Conservation (phyloP, 148 eudicot genomes). For the Fallopia convolvulus region DNA sequence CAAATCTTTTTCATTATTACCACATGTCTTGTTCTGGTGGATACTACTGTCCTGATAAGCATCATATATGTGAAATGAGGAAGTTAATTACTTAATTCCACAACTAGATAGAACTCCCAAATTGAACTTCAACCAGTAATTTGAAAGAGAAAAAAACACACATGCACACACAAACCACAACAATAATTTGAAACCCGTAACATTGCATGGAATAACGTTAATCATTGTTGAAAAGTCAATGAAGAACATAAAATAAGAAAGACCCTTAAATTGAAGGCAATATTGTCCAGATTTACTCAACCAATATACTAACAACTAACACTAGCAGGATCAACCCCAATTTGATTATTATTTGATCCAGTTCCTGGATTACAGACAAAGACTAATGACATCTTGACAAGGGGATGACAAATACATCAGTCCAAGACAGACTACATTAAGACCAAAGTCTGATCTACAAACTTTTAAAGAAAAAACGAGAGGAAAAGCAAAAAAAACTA, state of each 20-base stretch:
- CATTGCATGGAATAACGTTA: too few relatives aligned
- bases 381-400: neutral
- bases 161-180: too few relatives aligned
- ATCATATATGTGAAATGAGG: too few relatives aligned
- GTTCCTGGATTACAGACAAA: neutral
- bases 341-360: neutral
- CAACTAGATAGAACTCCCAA: too few relatives aligned
- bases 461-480: neutral
- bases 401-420: neutral
- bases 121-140: too few relatives aligned
- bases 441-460: neutral
- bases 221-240: neutral
- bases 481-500: neutral
- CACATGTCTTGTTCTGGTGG: too few relatives aligned
- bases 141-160: too few relatives aligned
- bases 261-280: neutral
- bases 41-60: too few relatives aligned
- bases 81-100: too few relatives aligned
- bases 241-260: neutral
- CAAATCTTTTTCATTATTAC: too few relatives aligned
- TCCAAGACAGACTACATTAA: neutral
- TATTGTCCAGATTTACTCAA: neutral
- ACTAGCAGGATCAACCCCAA: neutral
- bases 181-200: too few relatives aligned
- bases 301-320: neutral